Percentiles rank a stretch among this genome's conserved stretches.
Evolutionary conservation across 2,329 filamentous ascomycete genomes (phyloP).

Genomic region (Colletotrichum eremochloae): DNA sequence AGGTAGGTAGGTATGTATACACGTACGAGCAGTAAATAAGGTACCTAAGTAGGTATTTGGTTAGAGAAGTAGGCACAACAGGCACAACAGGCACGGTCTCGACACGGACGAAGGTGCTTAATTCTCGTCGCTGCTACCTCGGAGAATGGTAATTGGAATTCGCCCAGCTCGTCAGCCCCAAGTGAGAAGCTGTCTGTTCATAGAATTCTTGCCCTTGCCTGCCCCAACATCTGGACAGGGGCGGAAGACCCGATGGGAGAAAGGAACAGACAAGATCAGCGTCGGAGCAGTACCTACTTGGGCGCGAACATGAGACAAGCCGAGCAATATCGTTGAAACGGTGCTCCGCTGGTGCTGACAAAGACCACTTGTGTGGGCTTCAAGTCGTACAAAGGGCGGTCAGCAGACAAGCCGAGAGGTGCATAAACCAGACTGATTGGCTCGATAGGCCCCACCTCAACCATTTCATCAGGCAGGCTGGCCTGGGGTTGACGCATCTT

Average conservation of each 20-base stretch:
- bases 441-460: neutral
- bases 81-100: neutral
- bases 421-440: conserved; percentile 7
- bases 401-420: conserved; percentile 6
- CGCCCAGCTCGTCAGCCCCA: neutral
- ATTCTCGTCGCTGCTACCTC: conserved; percentile 4
- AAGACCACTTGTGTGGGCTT: neutral
- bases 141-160: neutral
- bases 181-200: neutral
- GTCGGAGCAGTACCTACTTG: neutral
- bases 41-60: neutral
- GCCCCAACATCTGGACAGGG: conserved; percentile 23
- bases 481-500: neutral
- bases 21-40: no score
- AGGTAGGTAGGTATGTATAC: no score
- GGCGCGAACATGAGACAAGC: conserved; percentile 35
- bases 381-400: conserved; percentile 16
- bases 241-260: conserved; percentile 2
- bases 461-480: neutral
- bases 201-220: conserved; percentile 5
- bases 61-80: neutral
- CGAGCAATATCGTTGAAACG: conserved; percentile 24
- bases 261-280: neutral
- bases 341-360: conserved; percentile 2
- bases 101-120: neutral